Conservation (phyloP, 352 stramenopile genomes). For the Pythium coloratum region DNA sequence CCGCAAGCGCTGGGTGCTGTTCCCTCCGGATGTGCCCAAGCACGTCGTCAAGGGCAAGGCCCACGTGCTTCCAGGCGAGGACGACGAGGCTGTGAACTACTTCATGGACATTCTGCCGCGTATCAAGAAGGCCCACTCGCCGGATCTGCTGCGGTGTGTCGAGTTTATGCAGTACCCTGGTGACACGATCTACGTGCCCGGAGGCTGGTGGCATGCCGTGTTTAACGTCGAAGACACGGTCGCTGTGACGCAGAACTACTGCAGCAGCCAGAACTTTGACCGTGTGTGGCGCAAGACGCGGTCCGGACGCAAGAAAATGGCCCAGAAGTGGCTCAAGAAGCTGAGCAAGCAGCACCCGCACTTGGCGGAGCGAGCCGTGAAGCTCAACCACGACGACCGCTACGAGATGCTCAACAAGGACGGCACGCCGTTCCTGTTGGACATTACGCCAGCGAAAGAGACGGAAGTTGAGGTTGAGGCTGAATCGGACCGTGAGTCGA, state of each 20-base stretch:
- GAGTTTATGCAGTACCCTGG: constrained; percentile 90
- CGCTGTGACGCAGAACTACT: constrained; percentile 94
- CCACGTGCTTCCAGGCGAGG: constrained; percentile 84
- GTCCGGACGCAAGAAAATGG: constrained; percentile 92
- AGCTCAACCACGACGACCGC: constrained; percentile 87
- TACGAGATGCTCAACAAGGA: constrained; percentile 83
- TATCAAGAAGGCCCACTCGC: constrained; percentile 74
- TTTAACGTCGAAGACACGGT: constrained; percentile 92
- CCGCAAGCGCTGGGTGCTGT: constrained; percentile 97
- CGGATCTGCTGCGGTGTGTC: constrained; percentile 65
- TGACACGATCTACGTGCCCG: constrained; percentile 92
- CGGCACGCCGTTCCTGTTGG: constrained; percentile 16
- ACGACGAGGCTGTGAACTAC: constrained; percentile 93
- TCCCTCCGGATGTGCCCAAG: constrained; percentile 88
- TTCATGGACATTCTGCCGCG: constrained; percentile 91
- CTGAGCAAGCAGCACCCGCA: constrained; percentile 83
- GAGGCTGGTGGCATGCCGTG: constrained; percentile 93
- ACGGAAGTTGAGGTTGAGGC: background rate
- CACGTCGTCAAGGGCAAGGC: constrained; percentile 74
- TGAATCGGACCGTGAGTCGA: constrained; percentile 10
- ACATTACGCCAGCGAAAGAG: background rate
- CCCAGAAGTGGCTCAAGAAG: constrained; percentile 91
- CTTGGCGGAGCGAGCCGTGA: constrained; percentile 69
- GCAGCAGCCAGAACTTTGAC: constrained; percentile 88
- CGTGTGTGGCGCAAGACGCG: constrained; percentile 89